These are phyloP conservation scores for Prunus yedoensis DNA, from an alignment of 331 rosid genomes.

Conservation along the genomic window DNA sequence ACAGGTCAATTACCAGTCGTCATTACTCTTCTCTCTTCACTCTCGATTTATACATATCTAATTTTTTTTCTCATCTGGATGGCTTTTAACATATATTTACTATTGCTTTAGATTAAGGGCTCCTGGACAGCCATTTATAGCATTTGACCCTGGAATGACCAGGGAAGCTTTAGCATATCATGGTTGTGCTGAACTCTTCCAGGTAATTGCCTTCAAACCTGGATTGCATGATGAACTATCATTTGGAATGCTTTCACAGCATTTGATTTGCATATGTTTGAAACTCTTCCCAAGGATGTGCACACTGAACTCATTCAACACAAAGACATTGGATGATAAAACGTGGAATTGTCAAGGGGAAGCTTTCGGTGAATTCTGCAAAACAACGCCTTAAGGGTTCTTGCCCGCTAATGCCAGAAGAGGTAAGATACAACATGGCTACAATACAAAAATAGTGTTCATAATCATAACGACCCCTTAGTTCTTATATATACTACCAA, in stretches of 20 bases:
- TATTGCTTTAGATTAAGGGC: constrained; percentile 60
- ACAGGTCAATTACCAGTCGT: constrained; percentile 46
- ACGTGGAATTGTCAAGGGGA: constrained; percentile 70
- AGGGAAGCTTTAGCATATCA: constrained; percentile 89
- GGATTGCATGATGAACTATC: constrained; percentile 13
- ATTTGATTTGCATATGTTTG: constrained; percentile 21
- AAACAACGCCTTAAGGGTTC: constrained; percentile 67
- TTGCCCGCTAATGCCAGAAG: constrained; percentile 95
- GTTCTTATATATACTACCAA: too few species aligned
- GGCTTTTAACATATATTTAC: constrained; percentile 16
- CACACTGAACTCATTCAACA: constrained; percentile 94
- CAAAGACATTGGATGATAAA: constrained; percentile 88
- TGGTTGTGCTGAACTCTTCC: constrained; percentile 96
- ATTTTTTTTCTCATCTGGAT: too few species aligned
- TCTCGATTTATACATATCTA: background rate
- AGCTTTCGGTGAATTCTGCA: constrained; percentile 76
- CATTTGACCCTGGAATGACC: constrained; percentile 94
- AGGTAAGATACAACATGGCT: constrained; percentile 41
- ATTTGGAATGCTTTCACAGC: constrained; percentile 16
- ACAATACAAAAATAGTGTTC: background rate
- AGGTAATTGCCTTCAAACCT: constrained; percentile 50
- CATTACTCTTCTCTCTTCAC: constrained; percentile 1
- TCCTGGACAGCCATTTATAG: constrained; percentile 82
- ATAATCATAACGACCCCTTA: background rate
- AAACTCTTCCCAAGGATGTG: constrained; percentile 60